A percentile compares a stretch with the other conserved stretches of the same genome.
Evolutionary conservation across 306 rosid genomes (phyloP).

Genomic region (Castanea crenata): DNA sequence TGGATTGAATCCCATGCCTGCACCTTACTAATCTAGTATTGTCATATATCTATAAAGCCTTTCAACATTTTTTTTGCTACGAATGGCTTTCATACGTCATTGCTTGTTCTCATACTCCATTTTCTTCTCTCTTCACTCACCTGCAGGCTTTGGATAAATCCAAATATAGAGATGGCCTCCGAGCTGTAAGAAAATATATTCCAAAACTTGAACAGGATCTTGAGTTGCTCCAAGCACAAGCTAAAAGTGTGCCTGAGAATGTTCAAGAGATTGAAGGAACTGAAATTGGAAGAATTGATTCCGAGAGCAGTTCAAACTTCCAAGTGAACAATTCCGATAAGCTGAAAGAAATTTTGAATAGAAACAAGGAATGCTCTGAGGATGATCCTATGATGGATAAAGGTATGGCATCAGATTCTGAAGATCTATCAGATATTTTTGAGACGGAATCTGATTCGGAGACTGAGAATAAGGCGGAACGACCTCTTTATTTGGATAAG

Average conservation of each 20-base stretch:
- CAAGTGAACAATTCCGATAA: constrained; percentile 35
- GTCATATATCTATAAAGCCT: not conserved
- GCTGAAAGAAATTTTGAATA: constrained; percentile 30
- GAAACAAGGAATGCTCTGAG: constrained; percentile 29
- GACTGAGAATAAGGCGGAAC: constrained; percentile 35
- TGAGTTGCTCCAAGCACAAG: constrained; percentile 68
- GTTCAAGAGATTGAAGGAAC: constrained; percentile 40
- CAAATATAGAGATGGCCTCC: constrained; percentile 78
- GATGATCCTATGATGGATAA: constrained; percentile 45
- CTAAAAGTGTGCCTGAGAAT: constrained; percentile 36
- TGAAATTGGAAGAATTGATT: constrained; percentile 24
- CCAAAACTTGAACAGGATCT: constrained; percentile 85
- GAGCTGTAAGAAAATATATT: constrained; percentile 75
- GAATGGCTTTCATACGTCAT: not conserved
- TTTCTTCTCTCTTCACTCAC: constrained; percentile 7
- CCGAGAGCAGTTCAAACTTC: constrained; percentile 35
- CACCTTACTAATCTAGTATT: not conserved
- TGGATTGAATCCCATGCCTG: not conserved
- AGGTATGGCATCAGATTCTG: constrained; percentile 54
- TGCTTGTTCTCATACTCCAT: not conserved
- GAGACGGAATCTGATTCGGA: constrained; percentile 69
- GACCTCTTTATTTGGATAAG: constrained; percentile 73
- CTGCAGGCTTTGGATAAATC: constrained; percentile 95
- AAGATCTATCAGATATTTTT: constrained; percentile 70
- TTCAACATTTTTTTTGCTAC: not conserved